Conservation (phyloP, 2,329 filamentous ascomycete species). For the Gremmenia infestans region DNA sequence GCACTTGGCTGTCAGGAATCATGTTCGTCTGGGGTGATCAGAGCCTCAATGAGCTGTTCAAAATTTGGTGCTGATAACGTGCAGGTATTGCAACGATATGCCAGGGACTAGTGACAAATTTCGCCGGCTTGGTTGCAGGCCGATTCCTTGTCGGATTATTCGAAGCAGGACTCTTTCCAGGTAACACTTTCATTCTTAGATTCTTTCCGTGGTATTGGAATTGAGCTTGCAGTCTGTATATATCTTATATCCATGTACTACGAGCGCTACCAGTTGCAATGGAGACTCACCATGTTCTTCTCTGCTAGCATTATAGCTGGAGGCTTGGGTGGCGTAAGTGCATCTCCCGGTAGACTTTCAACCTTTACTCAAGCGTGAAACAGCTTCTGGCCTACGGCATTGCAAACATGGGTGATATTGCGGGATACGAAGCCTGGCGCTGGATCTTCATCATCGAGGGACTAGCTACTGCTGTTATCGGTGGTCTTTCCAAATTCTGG, state of each 20-base stretch:
- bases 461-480: slow-evolving; percentile 27
- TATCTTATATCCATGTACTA: slow-evolving; percentile 47
- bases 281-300: slow-evolving; percentile 50
- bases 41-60: slow-evolving; percentile 1
- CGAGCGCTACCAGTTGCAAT: slow-evolving; percentile 44
- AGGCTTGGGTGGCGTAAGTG: slow-evolving; percentile 43
- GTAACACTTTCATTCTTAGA: slow-evolving; percentile 26
- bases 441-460: slow-evolving; percentile 44
- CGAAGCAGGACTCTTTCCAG: slow-evolving; percentile 56
- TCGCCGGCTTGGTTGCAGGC: slow-evolving; percentile 59
- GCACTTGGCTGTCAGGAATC: slow-evolving; percentile 35
- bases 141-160: slow-evolving; percentile 58
- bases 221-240: slow-evolving; percentile 20
- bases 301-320: slow-evolving; percentile 47
- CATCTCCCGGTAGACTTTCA: no score
- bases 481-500: slow-evolving; percentile 37
- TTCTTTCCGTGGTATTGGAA: neutral
- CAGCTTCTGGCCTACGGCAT: no score
- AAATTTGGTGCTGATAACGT: neutral
- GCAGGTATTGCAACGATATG: slow-evolving; percentile 9
- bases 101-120: slow-evolving; percentile 40
- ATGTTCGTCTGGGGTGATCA: slow-evolving; percentile 41
- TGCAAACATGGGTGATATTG: no score
- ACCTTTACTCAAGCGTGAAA: no score
- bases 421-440: slow-evolving; percentile 33